These are phyloP conservation scores for Beauveria scarabaeidicola DNA, from an alignment of 2,329 filamentous ascomycete genomes.

Conservation along the genomic window DNA sequence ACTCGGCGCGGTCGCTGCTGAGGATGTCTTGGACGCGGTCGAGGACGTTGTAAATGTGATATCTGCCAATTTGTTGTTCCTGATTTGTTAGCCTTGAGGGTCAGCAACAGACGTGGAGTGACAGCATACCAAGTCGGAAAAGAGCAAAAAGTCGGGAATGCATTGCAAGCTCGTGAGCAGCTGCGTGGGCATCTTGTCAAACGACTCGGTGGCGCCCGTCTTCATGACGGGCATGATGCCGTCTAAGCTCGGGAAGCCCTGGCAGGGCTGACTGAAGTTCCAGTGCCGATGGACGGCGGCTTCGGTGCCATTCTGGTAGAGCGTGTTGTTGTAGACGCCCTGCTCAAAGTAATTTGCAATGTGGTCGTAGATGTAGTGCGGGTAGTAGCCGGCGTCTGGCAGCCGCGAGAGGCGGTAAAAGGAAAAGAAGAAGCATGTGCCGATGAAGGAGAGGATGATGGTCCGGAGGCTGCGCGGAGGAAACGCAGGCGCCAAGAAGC, in stretches of 20 bases:
- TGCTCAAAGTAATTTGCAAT: slow-evolving; percentile 23
- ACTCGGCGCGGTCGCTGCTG: slow-evolving; percentile 32
- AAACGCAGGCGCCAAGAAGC: slow-evolving; percentile 13
- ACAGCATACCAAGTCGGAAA: slow-evolving; percentile 39
- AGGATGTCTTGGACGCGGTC: slow-evolving; percentile 30
- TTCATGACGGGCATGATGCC: slow-evolving; percentile 47
- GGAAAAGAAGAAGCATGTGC: slow-evolving; percentile 19
- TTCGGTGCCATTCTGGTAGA: slow-evolving; percentile 29
- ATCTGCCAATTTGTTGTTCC: slow-evolving; percentile 42
- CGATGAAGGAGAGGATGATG: slow-evolving; percentile 16
- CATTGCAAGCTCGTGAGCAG: slow-evolving; percentile 46
- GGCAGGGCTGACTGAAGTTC: slow-evolving; percentile 30
- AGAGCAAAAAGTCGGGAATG: slow-evolving; percentile 46
- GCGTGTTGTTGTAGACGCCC: slow-evolving; percentile 30
- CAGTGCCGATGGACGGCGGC: slow-evolving; percentile 25
- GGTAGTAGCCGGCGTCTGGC: slow-evolving; percentile 20
- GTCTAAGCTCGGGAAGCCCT: slow-evolving; percentile 33
- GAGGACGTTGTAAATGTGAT: slow-evolving; percentile 34
- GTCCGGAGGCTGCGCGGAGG: slow-evolving; percentile 21
- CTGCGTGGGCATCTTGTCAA: slow-evolving; percentile 46
- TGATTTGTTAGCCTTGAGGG: slow-evolving; percentile 14
- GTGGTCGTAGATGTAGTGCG: slow-evolving; percentile 22
- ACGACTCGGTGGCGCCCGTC: slow-evolving; percentile 49
- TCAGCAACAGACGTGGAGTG: neutral
- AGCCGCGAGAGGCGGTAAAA: slow-evolving; percentile 24